Percentiles rank a stretch among this genome's conserved stretches.
Evolutionary conservation across 768 basidiomycete genomes (phyloP).

Genomic region (Tulasnella sp.): DNA sequence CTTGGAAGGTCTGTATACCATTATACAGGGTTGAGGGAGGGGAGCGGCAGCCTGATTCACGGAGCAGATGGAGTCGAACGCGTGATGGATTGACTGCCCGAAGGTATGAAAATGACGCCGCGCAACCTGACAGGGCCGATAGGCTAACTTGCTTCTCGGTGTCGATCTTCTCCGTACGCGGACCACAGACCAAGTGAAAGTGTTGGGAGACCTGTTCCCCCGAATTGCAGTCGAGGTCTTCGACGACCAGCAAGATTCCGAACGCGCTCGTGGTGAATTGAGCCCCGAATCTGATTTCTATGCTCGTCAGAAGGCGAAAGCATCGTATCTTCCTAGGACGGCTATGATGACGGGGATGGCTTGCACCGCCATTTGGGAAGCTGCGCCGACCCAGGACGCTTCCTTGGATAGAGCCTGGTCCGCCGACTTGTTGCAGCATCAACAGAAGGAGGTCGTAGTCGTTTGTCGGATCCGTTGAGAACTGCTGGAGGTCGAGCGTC

Average conservation of each 20-base stretch:
- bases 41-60: conserved; percentile 1
- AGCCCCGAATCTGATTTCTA: no score
- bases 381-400: neutral
- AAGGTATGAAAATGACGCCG: neutral
- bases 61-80: neutral
- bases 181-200: neutral
- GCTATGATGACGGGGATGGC: no score
- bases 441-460: neutral
- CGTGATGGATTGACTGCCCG: neutral
- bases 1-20: conserved; percentile 34
- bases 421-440: neutral
- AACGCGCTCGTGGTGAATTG: no score
- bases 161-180: neutral
- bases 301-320: neutral
- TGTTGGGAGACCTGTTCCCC: no score
- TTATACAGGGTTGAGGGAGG: neutral
- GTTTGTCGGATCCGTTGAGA: neutral
- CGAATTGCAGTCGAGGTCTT: no score
- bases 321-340: neutral
- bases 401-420: neutral
- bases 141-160: neutral
- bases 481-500: neutral
- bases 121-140: neutral
- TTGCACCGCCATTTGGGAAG: neutral
- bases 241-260: no score